phyloP scores from a whole-genome alignment of 768 basidiomycete genomes.

The Porphyrellus cyaneotinctus region DNA sequence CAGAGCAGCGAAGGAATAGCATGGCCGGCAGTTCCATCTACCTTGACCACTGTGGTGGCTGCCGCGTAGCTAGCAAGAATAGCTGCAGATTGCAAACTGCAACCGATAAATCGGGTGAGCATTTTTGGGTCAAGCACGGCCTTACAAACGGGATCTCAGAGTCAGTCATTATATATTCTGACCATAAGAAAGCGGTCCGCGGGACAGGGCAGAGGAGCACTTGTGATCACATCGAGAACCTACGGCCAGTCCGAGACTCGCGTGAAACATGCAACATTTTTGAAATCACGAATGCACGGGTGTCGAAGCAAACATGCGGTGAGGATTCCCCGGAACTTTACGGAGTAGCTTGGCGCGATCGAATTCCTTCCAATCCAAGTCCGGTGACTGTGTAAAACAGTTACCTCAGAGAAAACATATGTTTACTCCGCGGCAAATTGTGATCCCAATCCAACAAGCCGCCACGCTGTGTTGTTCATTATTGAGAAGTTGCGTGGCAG shows the following conservation, averaged over 20 bases:
- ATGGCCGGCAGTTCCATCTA: slow-evolving; percentile 48
- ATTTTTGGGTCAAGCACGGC: slow-evolving; percentile 4
- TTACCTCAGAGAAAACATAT: too few relatives aligned
- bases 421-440: too few relatives aligned
- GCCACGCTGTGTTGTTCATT: too few relatives aligned
- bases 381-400: too few relatives aligned
- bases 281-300: background rate
- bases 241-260: background rate
- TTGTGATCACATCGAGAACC: slow-evolving; percentile 1
- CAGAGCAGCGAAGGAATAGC: slow-evolving; percentile 50
- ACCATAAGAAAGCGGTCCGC: background rate
- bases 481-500: too few relatives aligned
- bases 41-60: slow-evolving; percentile 33
- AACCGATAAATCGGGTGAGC: slow-evolving; percentile 2
- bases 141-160: background rate
- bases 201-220: background rate
- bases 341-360: too few relatives aligned
- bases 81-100: background rate
- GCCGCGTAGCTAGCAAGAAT: slow-evolving; percentile 1
- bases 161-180: slow-evolving; percentile 5
- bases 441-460: too few relatives aligned
- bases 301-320: background rate
- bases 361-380: too few relatives aligned
- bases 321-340: background rate
- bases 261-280: background rate